Base-by-base conservation (phyloP, 306 rosid genomes). In the Vigna radiata region DNA sequence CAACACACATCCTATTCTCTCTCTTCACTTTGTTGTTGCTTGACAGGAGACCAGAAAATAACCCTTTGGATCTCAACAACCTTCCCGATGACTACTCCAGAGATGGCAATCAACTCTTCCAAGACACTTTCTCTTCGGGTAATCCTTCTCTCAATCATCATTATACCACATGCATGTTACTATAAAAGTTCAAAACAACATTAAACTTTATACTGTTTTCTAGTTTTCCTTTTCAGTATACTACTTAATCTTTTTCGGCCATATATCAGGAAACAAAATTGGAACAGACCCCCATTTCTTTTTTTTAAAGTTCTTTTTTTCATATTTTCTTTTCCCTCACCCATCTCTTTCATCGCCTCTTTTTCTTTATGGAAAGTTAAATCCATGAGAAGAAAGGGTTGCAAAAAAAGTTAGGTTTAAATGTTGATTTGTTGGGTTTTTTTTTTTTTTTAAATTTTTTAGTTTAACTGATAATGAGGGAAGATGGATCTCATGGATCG, bases 61-160 rank as follows among this genome's bases (percentile, higher is more conserved):
- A 85, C 75, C 91, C 98, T 7, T 87, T 93, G 59, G 98, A 93
- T 88, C 98, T 93, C 82, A 93, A 91, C 88, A 93, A 89, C 79
- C 87, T 93, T 58, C 97, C 98, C 7, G 96, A 89, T 70, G 98
- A 93, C 29, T 85, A 77, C 84, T 79, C 61, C 43, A 75, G 87
- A 79, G 85, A 80, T 74, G 90, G 91, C 27, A 87, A 88, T 81
- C 97, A 89, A 61, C 53, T 70, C 78, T 47, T 78, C 50, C 86
- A 90, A 39, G 92, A 84, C n/a, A 78, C 41, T 52, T 63, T 58
- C 83, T 84, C 86, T 15, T 64, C 97, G 9, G 88, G 90, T 81
- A 64, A 25, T 23, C 52, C 16, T 43, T 44, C 33, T 58, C 31
- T 12, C 2, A 6, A 6, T 49, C 0, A 29, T 59, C 4, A 61